Conservation (phyloP, 1,284 basidiomycete species). For the Sphagnurus paluster region DNA sequence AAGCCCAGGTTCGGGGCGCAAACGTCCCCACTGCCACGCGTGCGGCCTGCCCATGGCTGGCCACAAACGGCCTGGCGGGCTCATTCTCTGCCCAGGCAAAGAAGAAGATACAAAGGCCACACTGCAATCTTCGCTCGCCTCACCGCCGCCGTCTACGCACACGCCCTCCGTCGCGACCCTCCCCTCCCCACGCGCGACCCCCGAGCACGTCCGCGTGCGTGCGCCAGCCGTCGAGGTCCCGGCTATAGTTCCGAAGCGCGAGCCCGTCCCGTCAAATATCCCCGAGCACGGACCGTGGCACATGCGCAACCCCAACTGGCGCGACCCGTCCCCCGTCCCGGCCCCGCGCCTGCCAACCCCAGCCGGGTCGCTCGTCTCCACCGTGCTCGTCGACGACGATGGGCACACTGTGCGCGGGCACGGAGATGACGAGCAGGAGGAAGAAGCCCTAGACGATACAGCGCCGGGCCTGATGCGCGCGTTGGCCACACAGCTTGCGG, state of each 20-base stretch:
- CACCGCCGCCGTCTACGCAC: background rate
- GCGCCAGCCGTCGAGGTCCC: background rate
- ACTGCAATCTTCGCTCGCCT: background rate
- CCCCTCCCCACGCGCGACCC: constrained; percentile 1
- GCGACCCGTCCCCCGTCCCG: background rate
- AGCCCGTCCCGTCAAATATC: background rate
- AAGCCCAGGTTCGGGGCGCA: constrained; percentile 10
- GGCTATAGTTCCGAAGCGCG: background rate
- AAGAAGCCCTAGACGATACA: constrained; percentile 6
- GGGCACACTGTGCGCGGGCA: constrained; percentile 17
- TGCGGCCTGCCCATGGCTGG: constrained; percentile 24
- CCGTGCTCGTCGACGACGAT: constrained; percentile 21
- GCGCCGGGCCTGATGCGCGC: constrained; percentile 3
- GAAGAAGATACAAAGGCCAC: background rate
- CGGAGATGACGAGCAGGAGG: constrained; percentile 10
- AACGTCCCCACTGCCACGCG: constrained; percentile 20
- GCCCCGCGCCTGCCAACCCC: constrained; percentile 4
- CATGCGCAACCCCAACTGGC: constrained; percentile 17
- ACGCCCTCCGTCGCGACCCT: constrained; percentile 2
- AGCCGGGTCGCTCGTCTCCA: constrained; percentile 18
- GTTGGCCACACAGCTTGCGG: background rate
- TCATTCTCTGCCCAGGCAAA: background rate
- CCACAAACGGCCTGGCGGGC: constrained; percentile 18
- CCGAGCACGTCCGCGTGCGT: background rate
- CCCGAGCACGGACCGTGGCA: constrained; percentile 8